Evolutionary conservation across 371 early-diverging fungal genomes (phyloP).

Genomic region (Mucor racemosus): DNA sequence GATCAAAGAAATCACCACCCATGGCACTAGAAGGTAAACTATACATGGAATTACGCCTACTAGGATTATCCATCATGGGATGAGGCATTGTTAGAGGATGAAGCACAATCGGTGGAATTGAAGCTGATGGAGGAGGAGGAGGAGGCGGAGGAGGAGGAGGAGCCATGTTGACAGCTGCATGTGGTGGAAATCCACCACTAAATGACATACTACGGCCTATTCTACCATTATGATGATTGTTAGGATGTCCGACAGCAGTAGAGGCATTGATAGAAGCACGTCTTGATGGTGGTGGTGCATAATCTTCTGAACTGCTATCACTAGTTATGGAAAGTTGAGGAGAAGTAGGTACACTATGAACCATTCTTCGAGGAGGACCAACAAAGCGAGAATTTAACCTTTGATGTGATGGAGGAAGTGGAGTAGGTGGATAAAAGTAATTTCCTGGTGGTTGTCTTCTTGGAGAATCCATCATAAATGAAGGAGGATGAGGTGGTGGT

Average conservation of each 20-base stretch:
- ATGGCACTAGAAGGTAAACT: not conserved
- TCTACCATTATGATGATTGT: not conserved
- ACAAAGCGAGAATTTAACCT: not conserved
- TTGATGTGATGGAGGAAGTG: not conserved
- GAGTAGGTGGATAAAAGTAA: not conserved
- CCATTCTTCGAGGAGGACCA: not conserved
- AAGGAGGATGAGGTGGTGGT: not conserved
- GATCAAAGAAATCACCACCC: slow-evolving; percentile 14
- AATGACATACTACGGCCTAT: slow-evolving; percentile 17
- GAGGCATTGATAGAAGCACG: not conserved
- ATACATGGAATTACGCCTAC: slow-evolving; percentile 7
- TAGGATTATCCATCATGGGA: slow-evolving; percentile 15
- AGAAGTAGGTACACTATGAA: slow-evolving; percentile 9
- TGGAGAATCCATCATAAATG: not conserved
- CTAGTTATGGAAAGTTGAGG: not conserved
- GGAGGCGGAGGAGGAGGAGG: slow-evolving; percentile 16
- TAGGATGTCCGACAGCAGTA: not conserved
- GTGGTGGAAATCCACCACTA: slow-evolving; percentile 9
- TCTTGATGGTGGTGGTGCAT: not conserved
- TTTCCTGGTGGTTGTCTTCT: not conserved
- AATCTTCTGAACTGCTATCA: slow-evolving; percentile 5
- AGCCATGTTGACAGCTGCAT: not conserved
- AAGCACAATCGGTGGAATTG: slow-evolving; percentile 6
- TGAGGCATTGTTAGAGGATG: slow-evolving; percentile 16
- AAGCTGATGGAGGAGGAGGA: not conserved